Base-by-base conservation (phyloP, 495 filamentous ascomycete species). In the Bryoglossum gracile region DNA sequence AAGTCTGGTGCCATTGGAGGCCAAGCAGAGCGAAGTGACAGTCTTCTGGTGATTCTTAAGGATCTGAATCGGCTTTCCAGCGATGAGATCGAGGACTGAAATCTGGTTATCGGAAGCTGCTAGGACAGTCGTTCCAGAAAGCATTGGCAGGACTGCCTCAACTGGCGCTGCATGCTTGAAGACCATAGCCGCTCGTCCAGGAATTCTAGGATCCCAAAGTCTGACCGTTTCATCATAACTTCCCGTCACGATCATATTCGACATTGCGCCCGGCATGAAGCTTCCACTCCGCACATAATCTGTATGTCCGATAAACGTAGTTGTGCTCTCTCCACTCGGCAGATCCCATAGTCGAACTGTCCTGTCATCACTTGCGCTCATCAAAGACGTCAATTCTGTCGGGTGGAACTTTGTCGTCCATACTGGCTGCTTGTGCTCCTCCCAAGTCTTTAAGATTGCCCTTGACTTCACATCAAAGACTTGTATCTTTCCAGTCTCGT, bases 41-140 rank as follows among this genome's bases (percentile, higher is more conserved):
- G 92, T 95, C 78, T 96, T 97, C 66, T 99, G 92, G 64, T 99
- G 94, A 60, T 89, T 95, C 46, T 84, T 81, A 35, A 99, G 82
- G 49, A 94, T 68, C 28, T 88, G 83, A 35, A 91, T 64, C 2
- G 89, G 89, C 59, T 86, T 89, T 22, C 86, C 94, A 39, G 89
- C 94, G 16, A 97, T 81, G 17, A 99, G 76, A 65, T 99, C 91
- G 54, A 97, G 75, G n/a, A 99, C 87, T 4, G 83, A 83, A 56
- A 99, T 89, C 61, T 88, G 80, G 64, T 86, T 94, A 35, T 87
- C 91, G 19, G 87, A 76, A 1, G 89, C 78, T 30, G 89, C 89
- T 1, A 95, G 76, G 30, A 97, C 68, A 2, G 88, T 89, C 13
- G 90, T 95, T 21, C 86, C 87, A 1, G 83, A 83, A 3, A 82